These are phyloP conservation scores for Myxozyma mucilagina DNA, from an alignment of 805 yeast genomes.

Conservation along the genomic window DNA sequence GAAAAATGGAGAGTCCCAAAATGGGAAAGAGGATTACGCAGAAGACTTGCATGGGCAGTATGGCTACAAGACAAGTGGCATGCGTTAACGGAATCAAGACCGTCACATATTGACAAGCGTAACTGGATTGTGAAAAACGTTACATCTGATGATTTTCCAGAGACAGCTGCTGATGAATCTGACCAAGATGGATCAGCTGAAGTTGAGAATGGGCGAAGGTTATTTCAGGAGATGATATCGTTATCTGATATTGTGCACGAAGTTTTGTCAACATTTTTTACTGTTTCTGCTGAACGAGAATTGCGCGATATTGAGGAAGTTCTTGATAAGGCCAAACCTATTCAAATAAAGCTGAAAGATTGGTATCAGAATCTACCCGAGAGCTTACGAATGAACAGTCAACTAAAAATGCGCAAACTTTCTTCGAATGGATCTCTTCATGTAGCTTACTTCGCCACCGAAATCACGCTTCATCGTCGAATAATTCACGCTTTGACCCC, in stretches of 20 bases:
- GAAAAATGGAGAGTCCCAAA: slow-evolving; percentile 87
- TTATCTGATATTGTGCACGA: slow-evolving; percentile 69
- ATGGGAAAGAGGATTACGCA: slow-evolving; percentile 90
- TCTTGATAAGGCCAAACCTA: slow-evolving; percentile 59
- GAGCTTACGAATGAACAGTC: slow-evolving; percentile 43
- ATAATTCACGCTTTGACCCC: slow-evolving; percentile 47
- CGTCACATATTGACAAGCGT: slow-evolving; percentile 72
- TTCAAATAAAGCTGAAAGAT: slow-evolving; percentile 38
- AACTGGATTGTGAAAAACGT: slow-evolving; percentile 80
- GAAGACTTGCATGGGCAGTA: slow-evolving; percentile 94
- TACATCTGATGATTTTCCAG: slow-evolving; percentile 44
- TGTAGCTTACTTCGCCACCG: slow-evolving; percentile 35
- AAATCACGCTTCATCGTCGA: slow-evolving; percentile 35
- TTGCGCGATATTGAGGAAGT: slow-evolving; percentile 64
- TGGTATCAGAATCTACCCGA: slow-evolving; percentile 43
- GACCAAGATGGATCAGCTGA: slow-evolving; percentile 58
- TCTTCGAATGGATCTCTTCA: slow-evolving; percentile 56
- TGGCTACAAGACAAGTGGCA: slow-evolving; percentile 92
- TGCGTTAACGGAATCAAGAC: slow-evolving; percentile 75
- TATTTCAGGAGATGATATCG: slow-evolving; percentile 67
- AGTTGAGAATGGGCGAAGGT: slow-evolving; percentile 65
- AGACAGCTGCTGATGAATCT: slow-evolving; percentile 37
- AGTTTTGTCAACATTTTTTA: slow-evolving; percentile 68
- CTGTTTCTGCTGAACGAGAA: slow-evolving; percentile 62
- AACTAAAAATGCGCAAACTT: slow-evolving; percentile 66